A percentile compares a stretch with the other conserved stretches of the same genome.
phyloP scores from a whole-genome alignment of 805 yeast genomes.

The Pichia deserticola region DNA sequence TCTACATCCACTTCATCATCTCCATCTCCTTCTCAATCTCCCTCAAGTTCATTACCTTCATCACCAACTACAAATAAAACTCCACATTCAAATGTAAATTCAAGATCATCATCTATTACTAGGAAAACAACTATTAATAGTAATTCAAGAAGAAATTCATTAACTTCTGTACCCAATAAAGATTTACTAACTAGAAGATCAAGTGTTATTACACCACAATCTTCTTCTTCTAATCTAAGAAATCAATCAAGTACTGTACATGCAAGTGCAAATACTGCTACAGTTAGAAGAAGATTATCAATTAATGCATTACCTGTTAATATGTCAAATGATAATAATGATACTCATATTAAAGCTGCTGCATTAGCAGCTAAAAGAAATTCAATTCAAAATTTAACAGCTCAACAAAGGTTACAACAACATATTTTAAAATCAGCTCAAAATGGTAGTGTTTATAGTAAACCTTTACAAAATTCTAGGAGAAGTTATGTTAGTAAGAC shows the following conservation, averaged over 20 bases:
- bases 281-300: conserved; percentile 2
- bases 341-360: conserved; percentile 10
- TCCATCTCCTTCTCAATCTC: not conserved
- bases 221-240: not conserved
- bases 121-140: too few species aligned
- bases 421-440: conserved; percentile 27
- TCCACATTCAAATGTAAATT: too few species aligned
- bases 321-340: not conserved
- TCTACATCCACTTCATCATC: not conserved
- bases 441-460: conserved; percentile 26
- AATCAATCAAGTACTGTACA: not conserved
- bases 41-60: too few species aligned
- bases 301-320: not conserved
- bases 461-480: conserved; percentile 17
- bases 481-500: conserved; percentile 12
- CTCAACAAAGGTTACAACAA: conserved; percentile 30
- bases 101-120: too few species aligned
- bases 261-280: not conserved
- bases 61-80: too few species aligned
- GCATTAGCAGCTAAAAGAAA: conserved; percentile 18
- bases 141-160: conserved; percentile 2
- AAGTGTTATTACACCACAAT: not conserved
- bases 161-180: conserved; percentile 1
- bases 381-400: conserved; percentile 19
- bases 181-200: conserved; percentile 1